Percentiles rank a stretch among this genome's conserved stretches.
Conservation (phyloP, 352 stramenopile genomes). For the Phytophthora citrophthora region DNA sequence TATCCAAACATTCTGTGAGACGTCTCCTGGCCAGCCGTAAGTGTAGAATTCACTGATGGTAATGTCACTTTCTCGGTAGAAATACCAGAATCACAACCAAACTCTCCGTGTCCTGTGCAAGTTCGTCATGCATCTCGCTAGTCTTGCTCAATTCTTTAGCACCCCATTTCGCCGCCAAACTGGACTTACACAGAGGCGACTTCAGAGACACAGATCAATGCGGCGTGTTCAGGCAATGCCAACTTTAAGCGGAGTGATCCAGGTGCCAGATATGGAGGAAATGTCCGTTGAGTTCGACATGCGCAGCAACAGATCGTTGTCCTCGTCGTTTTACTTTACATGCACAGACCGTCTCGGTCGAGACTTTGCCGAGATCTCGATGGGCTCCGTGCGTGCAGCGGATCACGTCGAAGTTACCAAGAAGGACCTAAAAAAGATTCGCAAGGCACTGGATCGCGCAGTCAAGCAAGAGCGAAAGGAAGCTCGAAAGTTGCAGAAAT, state of each 20-base stretch:
- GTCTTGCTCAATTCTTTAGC: slow-evolving; percentile 8
- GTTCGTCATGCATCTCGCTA: slow-evolving; percentile 1
- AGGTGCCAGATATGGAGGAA: not conserved
- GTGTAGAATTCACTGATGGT: not conserved
- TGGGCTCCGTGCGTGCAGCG: slow-evolving; percentile 4
- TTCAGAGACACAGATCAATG: slow-evolving; percentile 1
- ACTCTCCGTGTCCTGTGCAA: not conserved
- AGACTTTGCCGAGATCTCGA: slow-evolving; percentile 1
- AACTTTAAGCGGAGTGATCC: not conserved
- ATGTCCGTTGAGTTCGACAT: slow-evolving; percentile 28
- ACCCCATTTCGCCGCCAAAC: not conserved
- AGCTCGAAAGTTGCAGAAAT: slow-evolving; percentile 40
- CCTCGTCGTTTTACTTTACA: slow-evolving; percentile 14
- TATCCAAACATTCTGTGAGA: slow-evolving; percentile 3
- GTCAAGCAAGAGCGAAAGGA: slow-evolving; percentile 43
- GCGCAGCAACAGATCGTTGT: slow-evolving; percentile 22
- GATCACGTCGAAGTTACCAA: slow-evolving; percentile 18
- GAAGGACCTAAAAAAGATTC: slow-evolving; percentile 39
- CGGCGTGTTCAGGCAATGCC: not conserved
- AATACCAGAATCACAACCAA: slow-evolving; percentile 2
- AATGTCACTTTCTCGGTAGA: not conserved
- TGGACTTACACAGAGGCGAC: not conserved
- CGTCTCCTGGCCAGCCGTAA: not conserved
- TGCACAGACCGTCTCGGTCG: slow-evolving; percentile 14
- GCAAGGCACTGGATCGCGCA: slow-evolving; percentile 35